phyloP scores from a whole-genome alignment of 1,284 basidiomycete species.

The Rhodotorula sp. region DNA sequence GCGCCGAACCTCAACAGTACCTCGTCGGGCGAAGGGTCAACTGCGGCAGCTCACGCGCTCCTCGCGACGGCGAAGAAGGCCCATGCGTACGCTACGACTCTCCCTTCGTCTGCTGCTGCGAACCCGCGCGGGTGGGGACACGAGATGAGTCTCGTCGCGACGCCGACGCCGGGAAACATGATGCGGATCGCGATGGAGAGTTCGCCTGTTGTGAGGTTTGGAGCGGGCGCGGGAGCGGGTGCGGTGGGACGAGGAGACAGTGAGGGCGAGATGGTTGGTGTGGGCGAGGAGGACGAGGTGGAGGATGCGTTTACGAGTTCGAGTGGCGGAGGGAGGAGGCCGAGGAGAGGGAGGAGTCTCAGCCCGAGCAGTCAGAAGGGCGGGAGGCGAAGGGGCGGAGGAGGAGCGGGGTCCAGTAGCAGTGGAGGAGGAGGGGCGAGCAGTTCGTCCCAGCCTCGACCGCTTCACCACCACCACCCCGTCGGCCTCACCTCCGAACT shows the following conservation, averaged over 20 bases:
- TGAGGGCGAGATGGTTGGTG: constrained; percentile 6
- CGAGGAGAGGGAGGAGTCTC: neutral
- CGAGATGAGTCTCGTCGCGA: constrained; percentile 19
- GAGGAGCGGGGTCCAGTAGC: constrained; percentile 2
- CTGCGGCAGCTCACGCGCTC: constrained; percentile 26
- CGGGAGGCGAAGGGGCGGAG: neutral
- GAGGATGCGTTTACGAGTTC: constrained; percentile 7
- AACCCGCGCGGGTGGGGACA: neutral
- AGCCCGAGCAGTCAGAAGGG: constrained; percentile 4
- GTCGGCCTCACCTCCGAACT: constrained; percentile 33
- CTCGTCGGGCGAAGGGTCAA: constrained; percentile 9
- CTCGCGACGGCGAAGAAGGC: constrained; percentile 31
- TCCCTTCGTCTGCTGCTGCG: neutral
- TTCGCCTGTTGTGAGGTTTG: constrained; percentile 19
- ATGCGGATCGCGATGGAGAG: constrained; percentile 21
- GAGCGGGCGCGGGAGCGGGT: neutral
- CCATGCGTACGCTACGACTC: neutral
- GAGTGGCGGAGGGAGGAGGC: constrained; percentile 1
- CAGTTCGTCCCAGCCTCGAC: constrained; percentile 2
- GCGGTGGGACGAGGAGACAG: neutral
- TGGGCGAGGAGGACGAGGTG: constrained; percentile 4
- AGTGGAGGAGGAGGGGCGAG: neutral
- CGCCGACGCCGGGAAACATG: constrained; percentile 22
- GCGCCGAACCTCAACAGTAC: constrained; percentile 1
- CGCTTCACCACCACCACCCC: constrained; percentile 28